Conservation (phyloP, 2,329 filamentous ascomycete species). For the Apiospora rasikravindrae region DNA sequence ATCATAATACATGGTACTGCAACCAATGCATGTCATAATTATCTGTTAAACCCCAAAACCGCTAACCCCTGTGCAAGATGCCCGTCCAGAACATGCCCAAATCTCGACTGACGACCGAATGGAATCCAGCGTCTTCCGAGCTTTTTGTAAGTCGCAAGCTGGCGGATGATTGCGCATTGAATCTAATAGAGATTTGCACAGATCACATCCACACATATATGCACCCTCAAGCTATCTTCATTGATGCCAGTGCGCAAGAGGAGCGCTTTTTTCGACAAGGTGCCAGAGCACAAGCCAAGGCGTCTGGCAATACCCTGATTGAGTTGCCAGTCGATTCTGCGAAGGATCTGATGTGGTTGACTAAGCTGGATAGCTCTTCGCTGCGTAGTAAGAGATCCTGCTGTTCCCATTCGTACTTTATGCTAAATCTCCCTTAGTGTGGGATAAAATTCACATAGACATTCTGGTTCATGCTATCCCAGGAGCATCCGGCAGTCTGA, state of each 20-base stretch:
- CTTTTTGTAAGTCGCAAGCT: conserved; percentile 56
- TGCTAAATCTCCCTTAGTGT: conserved; percentile 53
- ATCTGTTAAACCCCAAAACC: neutral
- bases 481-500: conserved; percentile 73
- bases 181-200: conserved; percentile 34
- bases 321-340: conserved; percentile 70
- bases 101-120: conserved; percentile 75
- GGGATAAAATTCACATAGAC: conserved; percentile 80
- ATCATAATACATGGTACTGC: conserved; percentile 62
- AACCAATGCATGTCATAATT: neutral
- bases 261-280: conserved; percentile 70
- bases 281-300: conserved; percentile 59
- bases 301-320: conserved; percentile 67
- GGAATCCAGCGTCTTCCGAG: conserved; percentile 65
- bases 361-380: conserved; percentile 74
- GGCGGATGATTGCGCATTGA: neutral
- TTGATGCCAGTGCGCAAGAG: conserved; percentile 72
- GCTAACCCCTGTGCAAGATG: conserved; percentile 58
- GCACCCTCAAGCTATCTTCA: conserved; percentile 76
- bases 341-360: conserved; percentile 76
- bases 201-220: conserved; percentile 75
- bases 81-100: conserved; percentile 73
- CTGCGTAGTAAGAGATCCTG: conserved; percentile 58
- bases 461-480: conserved; percentile 80
- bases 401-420: neutral